These are phyloP conservation scores for Solanum acaule DNA, from an alignment of 257 asterid genomes.

Conservation along the genomic window DNA sequence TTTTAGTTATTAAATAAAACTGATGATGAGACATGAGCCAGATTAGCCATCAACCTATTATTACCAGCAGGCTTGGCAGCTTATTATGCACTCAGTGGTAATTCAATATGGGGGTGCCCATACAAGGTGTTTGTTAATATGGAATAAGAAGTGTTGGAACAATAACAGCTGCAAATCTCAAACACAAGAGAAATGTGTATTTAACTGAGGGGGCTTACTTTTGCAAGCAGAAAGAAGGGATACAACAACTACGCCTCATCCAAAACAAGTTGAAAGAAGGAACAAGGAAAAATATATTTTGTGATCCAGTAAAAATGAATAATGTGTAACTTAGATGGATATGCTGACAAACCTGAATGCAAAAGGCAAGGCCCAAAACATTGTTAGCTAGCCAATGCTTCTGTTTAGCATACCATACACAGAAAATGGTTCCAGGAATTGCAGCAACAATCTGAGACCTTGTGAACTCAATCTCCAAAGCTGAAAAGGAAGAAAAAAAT, in stretches of 20 bases:
- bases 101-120: background rate
- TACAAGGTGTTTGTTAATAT: background rate
- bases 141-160: background rate
- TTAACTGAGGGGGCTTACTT: background rate
- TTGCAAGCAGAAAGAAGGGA: background rate
- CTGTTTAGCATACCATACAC: slow-evolving; percentile 90
- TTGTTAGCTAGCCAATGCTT: slow-evolving; percentile 99
- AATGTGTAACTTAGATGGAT: background rate
- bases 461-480: slow-evolving; percentile 83
- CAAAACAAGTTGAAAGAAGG: background rate
- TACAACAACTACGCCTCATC: background rate
- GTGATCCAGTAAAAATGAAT: background rate
- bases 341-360: slow-evolving; percentile 65
- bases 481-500: slow-evolving; percentile 37
- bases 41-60: background rate
- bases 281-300: background rate
- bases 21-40: background rate
- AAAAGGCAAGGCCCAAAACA: slow-evolving; percentile 86
- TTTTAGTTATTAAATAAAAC: background rate
- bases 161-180: background rate
- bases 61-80: background rate
- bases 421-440: slow-evolving; percentile 92
- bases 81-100: background rate
- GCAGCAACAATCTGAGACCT: slow-evolving; percentile 78
- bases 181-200: background rate